Base-by-base conservation (phyloP, 768 basidiomycete genomes). In the Leccinum longicurvipes region DNA sequence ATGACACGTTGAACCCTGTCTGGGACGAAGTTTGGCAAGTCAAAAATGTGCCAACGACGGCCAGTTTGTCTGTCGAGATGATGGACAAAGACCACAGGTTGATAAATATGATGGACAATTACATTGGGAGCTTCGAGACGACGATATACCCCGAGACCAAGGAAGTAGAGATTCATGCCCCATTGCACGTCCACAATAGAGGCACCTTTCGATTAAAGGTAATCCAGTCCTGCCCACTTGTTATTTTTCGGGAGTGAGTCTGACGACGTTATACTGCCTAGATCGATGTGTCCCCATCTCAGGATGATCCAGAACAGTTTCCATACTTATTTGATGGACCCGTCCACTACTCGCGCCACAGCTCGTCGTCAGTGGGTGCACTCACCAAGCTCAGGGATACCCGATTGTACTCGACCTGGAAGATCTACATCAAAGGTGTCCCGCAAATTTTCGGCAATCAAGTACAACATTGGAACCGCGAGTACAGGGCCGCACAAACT, bases 351-450 rank as follows among this genome's bases (percentile, higher is more conserved):
- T 84, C 88, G 12, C 75, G 80, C 4, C 88, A 91, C 64, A 82
- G 74, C 69, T 89, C 87, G 4, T 88, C 87, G 0, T 84, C 83
- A 0, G 77, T 88, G 42, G 89, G 89, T 25, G 73, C 71, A 4
- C 70, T 90, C 29, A 85, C 87, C 17, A 81, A 82, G 56, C 67
- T 85, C 51, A 79, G 83, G 63, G 81, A 83, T 57, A 76, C 74
- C 0, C 81, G 86, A 0, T 74, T 89, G 23, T 91, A 90, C 65
- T 84, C 86, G 34, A 91, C 89, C 1, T 91, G 90, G 89, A 90
- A 90, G 66, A 50, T 84, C 60, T 85, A 82, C 62, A 73, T 90
- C 66, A 77, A 77, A 51, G 85, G 82, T 19, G 68, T 89, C 1
- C 79, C 75, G 3, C 67, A 77, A 8, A 81, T 82, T 69, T 87